These are phyloP conservation scores for Sugiyamaella grinbergsii DNA, from an alignment of 1,139 yeast genomes.

Conservation along the genomic window DNA sequence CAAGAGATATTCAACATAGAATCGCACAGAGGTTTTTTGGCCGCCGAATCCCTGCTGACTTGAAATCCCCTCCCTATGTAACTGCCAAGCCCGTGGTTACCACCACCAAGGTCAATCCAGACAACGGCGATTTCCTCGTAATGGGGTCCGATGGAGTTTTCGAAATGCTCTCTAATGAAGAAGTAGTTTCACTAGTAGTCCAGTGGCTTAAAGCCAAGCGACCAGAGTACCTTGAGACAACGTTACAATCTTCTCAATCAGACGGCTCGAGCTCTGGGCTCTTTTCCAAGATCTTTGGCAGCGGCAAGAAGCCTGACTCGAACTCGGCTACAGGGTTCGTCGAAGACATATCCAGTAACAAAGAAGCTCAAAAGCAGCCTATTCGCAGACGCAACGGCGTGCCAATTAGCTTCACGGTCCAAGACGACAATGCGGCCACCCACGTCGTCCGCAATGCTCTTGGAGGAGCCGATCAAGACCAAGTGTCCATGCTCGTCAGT, in stretches of 20 bases:
- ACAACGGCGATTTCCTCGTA: constrained; percentile 80
- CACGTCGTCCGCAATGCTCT: constrained; percentile 92
- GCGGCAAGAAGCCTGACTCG: constrained; percentile 24
- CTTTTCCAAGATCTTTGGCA: constrained; percentile 28
- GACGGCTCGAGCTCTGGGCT: constrained; percentile 16
- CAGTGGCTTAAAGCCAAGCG: constrained; percentile 88
- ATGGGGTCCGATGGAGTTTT: constrained; percentile 94
- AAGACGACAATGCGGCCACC: constrained; percentile 88
- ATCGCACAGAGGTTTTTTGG: constrained; percentile 82
- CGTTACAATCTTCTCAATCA: constrained; percentile 9
- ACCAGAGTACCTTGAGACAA: constrained; percentile 46
- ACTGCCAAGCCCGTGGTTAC: constrained; percentile 95
- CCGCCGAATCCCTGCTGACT: constrained; percentile 72
- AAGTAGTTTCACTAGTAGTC: constrained; percentile 87
- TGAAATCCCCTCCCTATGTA: constrained; percentile 92
- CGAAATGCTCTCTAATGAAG: constrained; percentile 90
- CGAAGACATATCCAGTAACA: constrained; percentile 46
- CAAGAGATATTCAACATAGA: constrained; percentile 73
- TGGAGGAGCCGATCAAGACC: constrained; percentile 82
- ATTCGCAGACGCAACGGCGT: constrained; percentile 49
- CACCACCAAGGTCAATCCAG: constrained; percentile 71
- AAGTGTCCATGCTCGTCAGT: constrained; percentile 82
- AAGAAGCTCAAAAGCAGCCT: constrained; percentile 58
- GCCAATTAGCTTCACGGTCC: constrained; percentile 52
- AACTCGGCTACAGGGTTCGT: constrained; percentile 27